A percentile compares a stretch with the other conserved stretches of the same genome.
phyloP scores from a whole-genome alignment of 23 red algal species.

The Porphyridium purpureum region DNA sequence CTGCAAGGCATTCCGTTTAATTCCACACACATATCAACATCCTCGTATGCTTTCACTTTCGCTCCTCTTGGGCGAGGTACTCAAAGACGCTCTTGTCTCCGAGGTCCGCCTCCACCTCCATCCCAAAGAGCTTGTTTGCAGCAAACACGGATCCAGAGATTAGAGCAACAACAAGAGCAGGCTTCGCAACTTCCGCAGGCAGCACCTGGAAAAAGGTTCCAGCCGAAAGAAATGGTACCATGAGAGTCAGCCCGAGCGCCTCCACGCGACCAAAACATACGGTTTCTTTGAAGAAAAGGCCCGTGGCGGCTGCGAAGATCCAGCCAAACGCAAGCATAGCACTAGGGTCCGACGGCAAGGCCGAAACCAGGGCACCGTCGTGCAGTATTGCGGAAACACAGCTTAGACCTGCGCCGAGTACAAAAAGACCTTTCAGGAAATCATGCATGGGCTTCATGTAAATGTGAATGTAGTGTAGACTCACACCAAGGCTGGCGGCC shows the following conservation, averaged over 20 bases:
- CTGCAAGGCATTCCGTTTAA: too few species aligned
- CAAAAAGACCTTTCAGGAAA: conserved; percentile 37
- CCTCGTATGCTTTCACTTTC: too few species aligned
- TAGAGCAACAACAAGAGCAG: too few species aligned
- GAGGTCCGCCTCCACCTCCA: conserved; percentile 33
- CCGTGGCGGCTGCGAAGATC: conserved; percentile 65
- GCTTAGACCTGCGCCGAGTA: conserved; percentile 12
- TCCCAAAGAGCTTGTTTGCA: conserved; percentile 17
- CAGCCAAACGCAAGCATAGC: conserved; percentile 41
- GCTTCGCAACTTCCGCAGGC: neutral
- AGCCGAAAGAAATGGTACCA: conserved; percentile 40
- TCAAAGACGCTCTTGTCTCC: conserved; percentile 88
- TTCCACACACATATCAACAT: too few species aligned
- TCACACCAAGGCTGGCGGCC: conserved; percentile 26
- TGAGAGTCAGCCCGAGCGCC: conserved; percentile 30
- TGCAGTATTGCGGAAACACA: too few species aligned
- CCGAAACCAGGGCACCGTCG: conserved; percentile 11
- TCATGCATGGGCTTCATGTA: conserved; percentile 72
- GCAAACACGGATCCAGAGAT: conserved; percentile 22
- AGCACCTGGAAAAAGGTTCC: conserved; percentile 49
- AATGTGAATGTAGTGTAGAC: conserved; percentile 68
- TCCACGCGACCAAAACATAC: conserved; percentile 71
- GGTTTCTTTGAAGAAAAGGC: conserved; percentile 63
- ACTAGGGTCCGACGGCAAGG: conserved; percentile 6
- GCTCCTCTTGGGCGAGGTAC: neutral